Evolutionary conservation across 2,329 filamentous ascomycete genomes (phyloP).

Genomic region (Corynespora cassiicola): DNA sequence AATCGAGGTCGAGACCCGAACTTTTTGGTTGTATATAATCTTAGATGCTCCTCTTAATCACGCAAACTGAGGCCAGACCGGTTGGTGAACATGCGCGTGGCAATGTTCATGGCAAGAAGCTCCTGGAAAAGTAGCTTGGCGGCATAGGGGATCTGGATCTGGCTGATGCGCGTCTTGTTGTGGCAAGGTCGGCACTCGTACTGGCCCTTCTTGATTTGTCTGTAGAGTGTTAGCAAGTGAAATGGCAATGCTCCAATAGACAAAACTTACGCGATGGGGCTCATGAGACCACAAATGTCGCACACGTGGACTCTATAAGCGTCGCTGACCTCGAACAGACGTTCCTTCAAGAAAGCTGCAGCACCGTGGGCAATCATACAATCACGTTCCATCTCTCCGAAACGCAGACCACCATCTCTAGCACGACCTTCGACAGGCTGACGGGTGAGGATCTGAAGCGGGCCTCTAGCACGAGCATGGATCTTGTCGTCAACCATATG

Average conservation of each 20-base stretch:
- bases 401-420: conserved; percentile 94
- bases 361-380: conserved; percentile 99
- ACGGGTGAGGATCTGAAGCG: conserved; percentile 94
- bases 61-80: conserved; percentile 77
- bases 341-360: conserved; percentile 94
- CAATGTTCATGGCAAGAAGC: conserved; percentile 97
- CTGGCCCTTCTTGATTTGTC: conserved; percentile 91
- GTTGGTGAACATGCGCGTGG: conserved; percentile 94
- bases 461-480: conserved; percentile 95
- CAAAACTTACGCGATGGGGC: conserved; percentile 91
- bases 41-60: no score
- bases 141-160: conserved; percentile 96
- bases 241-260: background rate
- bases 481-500: conserved; percentile 99
- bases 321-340: conserved; percentile 95
- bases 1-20: no score
- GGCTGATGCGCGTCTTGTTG: conserved; percentile 98
- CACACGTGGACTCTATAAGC: conserved; percentile 98
- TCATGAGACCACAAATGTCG: conserved; percentile 99
- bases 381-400: conserved; percentile 99
- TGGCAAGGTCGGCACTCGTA: conserved; percentile 98
- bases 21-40: no score
- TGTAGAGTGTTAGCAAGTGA: conserved; percentile 47
- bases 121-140: conserved; percentile 99
- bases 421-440: conserved; percentile 99